These are phyloP conservation scores for Lentinus tigrinus DNA, from an alignment of 768 basidiomycete species.

Conservation along the genomic window DNA sequence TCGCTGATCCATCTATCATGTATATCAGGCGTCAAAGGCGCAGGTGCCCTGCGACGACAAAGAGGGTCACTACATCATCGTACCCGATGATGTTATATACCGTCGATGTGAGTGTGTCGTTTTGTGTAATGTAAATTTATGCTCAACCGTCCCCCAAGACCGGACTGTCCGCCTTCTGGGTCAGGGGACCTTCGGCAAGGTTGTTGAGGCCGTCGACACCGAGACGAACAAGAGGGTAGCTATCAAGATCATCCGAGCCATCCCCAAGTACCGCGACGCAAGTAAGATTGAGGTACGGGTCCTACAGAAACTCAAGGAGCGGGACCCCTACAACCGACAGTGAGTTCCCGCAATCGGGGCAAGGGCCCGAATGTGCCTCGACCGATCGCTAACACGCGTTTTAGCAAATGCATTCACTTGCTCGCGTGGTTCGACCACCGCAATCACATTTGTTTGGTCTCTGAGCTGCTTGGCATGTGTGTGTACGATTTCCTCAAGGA, in stretches of 20 bases:
- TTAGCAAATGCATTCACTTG: conserved; percentile 96
- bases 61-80: conserved; percentile 98
- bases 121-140: background rate
- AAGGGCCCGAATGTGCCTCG: background rate
- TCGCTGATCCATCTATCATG: conserved; percentile 16
- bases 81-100: conserved; percentile 85
- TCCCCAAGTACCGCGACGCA: conserved; percentile 98
- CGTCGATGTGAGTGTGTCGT: conserved; percentile 66
- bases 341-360: conserved; percentile 38
- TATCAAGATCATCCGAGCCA: conserved; percentile 98
- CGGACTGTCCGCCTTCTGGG: conserved; percentile 88
- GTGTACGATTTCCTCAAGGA: conserved; percentile 99
- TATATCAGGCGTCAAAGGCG: conserved; percentile 59
- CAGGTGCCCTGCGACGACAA: conserved; percentile 88
- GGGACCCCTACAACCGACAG: conserved; percentile 87
- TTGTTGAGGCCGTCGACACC: conserved; percentile 88
- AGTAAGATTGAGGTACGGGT: conserved; percentile 98
- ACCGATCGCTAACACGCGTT: conserved; percentile 3
- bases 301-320: conserved; percentile 83
- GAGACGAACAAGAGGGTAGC: conserved; percentile 78
- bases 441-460: conserved; percentile 97
- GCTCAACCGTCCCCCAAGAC: conserved; percentile 50
- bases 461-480: conserved; percentile 93
- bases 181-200: conserved; percentile 98
- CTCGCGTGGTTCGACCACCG: conserved; percentile 94